Evolutionary conservation across 768 basidiomycete genomes (phyloP), one percentile per base, ranked within the genome.

Genomic region (Pholiota conissans): DNA sequence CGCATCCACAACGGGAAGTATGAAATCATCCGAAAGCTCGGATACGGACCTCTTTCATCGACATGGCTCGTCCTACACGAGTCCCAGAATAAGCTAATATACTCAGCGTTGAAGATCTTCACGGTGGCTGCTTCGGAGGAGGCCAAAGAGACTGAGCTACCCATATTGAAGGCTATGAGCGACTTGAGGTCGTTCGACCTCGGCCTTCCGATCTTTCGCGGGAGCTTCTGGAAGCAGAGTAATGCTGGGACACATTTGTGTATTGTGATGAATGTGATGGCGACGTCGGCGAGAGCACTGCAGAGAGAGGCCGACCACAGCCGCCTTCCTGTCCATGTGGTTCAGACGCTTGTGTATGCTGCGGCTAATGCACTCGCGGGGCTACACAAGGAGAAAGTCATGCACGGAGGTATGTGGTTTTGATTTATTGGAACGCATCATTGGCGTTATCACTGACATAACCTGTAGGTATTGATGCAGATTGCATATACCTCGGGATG

Each of bases 21-120:
- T 40, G 52, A 57, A 40, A 61, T 62, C 29, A 51, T 66, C 4
- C 53, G 59, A 42, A 66, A 66, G 47, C 63, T 64, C n/a, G 61
- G 63, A 42, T 64, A 57, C 32, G 62, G 65, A 2, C 49, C 62
- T 28, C 58, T 56, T 3, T 66, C 60, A 13, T 60, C 60, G 7
- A 56, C 55, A 18, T 66, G 62, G 62, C 63, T 65, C 3, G 16
- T 39, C 16, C 4, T 39, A 4, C 9, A 39, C 37, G 8, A 8
- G 8, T 9, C 8, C 16, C 16, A 14, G 6, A n/a, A n/a, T n/a
- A n/a, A n/a, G n/a, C n/a, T 13, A 32, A 54, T 5, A 9, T 61
- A 65, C 14, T 55, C 49, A 24, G 49, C 60, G 5, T 57, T 57
- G 18, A 58, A 65, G 56, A 59, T 65, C 13, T 65, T 55, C 37